Conservation (phyloP, 2,329 filamentous ascomycete genomes). For the Botrytis elliptica region DNA sequence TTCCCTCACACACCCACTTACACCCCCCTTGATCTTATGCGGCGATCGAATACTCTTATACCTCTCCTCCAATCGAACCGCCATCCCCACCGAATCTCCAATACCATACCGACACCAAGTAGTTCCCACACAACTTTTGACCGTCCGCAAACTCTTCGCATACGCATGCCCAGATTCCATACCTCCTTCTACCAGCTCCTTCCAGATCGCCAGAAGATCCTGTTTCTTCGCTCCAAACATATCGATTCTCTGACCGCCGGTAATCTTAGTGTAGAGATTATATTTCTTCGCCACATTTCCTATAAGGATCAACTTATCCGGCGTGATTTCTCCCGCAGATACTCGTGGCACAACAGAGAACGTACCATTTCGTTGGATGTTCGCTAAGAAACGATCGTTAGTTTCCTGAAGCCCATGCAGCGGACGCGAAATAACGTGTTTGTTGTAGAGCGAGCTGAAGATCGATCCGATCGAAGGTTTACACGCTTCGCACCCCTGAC, state of each 20-base stretch:
- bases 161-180: conserved; percentile 92
- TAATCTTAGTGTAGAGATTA: conserved; percentile 86
- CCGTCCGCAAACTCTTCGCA: conserved; percentile 81
- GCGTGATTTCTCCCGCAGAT: conserved; percentile 81
- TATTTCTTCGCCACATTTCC: conserved; percentile 83
- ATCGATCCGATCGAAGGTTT: conserved; percentile 82
- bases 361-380: conserved; percentile 88
- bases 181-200: conserved; percentile 73
- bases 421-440: conserved; percentile 71
- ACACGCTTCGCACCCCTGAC: conserved; percentile 82
- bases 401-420: conserved; percentile 81
- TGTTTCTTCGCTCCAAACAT: conserved; percentile 91
- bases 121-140: conserved; percentile 89
- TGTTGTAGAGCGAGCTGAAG: conserved; percentile 78
- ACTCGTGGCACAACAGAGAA: conserved; percentile 86
- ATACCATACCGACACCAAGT: conserved; percentile 91
- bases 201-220: conserved; percentile 81
- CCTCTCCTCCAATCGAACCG: conserved; percentile 79
- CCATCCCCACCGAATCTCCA: conserved; percentile 88
- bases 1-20: conserved; percentile 88
- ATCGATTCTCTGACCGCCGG: conserved; percentile 86
- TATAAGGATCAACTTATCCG: conserved; percentile 80
- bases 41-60: conserved; percentile 89
- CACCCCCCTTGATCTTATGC: conserved; percentile 89
- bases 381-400: conserved; percentile 83